Evolutionary conservation across 768 basidiomycete species (phyloP).

Genomic region (Zangia roseola): DNA sequence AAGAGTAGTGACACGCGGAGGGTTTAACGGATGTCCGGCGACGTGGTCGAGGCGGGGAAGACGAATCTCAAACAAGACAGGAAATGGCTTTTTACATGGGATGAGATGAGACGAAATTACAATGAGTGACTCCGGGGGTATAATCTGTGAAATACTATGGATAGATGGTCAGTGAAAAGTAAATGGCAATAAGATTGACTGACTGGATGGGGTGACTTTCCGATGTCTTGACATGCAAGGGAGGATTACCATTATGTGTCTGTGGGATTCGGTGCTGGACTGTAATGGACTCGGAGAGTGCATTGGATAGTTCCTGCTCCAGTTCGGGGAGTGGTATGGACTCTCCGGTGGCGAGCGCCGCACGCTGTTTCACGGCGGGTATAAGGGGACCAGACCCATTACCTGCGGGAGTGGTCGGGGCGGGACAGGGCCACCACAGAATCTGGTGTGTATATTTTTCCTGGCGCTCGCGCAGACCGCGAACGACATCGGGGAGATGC

Average conservation of each 20-base stretch:
- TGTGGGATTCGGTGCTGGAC: constrained; percentile 1
- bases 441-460: constrained; percentile 32
- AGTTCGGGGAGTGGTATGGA: constrained; percentile 29
- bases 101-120: constrained; percentile 39
- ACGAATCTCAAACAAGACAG: constrained; percentile 38
- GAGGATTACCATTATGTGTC: neutral
- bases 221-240: constrained; percentile 59
- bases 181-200: constrained; percentile 18
- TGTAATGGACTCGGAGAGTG: constrained; percentile 47
- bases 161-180: neutral
- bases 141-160: constrained; percentile 52
- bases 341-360: constrained; percentile 20
- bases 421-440: constrained; percentile 50
- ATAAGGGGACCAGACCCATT: constrained; percentile 11
- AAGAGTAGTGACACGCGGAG: constrained; percentile 35
- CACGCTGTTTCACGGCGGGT: constrained; percentile 24
- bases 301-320: constrained; percentile 50
- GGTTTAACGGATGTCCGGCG: constrained; percentile 42
- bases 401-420: neutral
- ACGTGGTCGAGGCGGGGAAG: constrained; percentile 33
- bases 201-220: constrained; percentile 84
- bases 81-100: constrained; percentile 15
- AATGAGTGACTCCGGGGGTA: constrained; percentile 49
- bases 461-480: constrained; percentile 54
- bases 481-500: constrained; percentile 57